A percentile compares a stretch with the other conserved stretches of the same genome.
These are phyloP conservation scores for Talaromyces ruber DNA, from an alignment of 495 filamentous ascomycete genomes.

Conservation along the genomic window DNA sequence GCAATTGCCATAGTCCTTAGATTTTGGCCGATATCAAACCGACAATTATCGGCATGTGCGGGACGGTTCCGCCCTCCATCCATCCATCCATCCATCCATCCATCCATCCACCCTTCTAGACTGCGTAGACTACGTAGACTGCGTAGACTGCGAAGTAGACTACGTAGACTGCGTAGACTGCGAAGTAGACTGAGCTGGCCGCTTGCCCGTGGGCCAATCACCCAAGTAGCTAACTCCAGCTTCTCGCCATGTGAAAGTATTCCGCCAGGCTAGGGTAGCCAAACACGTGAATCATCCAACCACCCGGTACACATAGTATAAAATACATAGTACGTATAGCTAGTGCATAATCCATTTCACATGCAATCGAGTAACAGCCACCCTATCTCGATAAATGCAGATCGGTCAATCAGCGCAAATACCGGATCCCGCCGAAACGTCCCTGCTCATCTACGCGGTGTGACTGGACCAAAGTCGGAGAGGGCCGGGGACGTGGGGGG, in stretches of 20 bases:
- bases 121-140: neutral
- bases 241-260: neutral
- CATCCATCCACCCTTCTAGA: neutral
- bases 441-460: neutral
- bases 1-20: too few species aligned
- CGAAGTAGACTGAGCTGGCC: too few species aligned
- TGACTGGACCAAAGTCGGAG: neutral
- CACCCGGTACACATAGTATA: too few species aligned
- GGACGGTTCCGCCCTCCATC: neutral
- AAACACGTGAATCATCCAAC: neutral
- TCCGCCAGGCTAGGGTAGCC: too few species aligned
- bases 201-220: neutral
- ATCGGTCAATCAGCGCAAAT: neutral
- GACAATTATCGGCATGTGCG: neutral
- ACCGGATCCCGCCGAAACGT: constrained; percentile 1
- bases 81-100: too few species aligned
- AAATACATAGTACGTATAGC: too few species aligned
- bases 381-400: neutral
- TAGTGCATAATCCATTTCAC: constrained; percentile 3
- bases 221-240: too few species aligned
- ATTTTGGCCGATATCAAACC: neutral
- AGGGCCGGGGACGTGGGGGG: neutral
- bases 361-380: neutral
- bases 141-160: too few species aligned
- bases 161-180: neutral